Percentiles rank a stretch among this genome's conserved stretches.
phyloP scores from a whole-genome alignment of 306 rosid species.

The Spatholobus suberectus region DNA sequence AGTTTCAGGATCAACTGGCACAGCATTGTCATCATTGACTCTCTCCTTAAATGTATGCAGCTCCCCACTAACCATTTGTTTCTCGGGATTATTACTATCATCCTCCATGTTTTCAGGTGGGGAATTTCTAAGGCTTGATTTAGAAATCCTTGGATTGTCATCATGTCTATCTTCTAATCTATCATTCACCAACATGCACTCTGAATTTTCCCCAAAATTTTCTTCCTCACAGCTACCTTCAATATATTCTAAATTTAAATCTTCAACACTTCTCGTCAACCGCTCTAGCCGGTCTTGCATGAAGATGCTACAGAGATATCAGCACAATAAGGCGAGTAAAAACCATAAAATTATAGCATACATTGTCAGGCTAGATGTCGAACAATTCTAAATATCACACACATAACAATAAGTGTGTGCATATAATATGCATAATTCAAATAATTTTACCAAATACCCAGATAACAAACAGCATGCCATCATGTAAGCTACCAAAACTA shows the following conservation, averaged over 20 bases:
- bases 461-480: slow-evolving; percentile 25
- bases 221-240: slow-evolving; percentile 60
- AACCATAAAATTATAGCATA: slow-evolving; percentile 15
- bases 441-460: slow-evolving; percentile 14
- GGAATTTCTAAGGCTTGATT: slow-evolving; percentile 50
- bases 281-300: slow-evolving; percentile 94
- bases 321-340: slow-evolving; percentile 45
- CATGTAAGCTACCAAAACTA: slow-evolving; percentile 34
- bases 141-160: slow-evolving; percentile 50
- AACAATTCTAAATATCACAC: neutral
- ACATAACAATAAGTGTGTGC: neutral
- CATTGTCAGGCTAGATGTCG: slow-evolving; percentile 20
- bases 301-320: slow-evolving; percentile 81
- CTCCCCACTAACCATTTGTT: slow-evolving; percentile 52
- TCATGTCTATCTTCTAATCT: slow-evolving; percentile 50
- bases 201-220: slow-evolving; percentile 53
- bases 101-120: slow-evolving; percentile 40
- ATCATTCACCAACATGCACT: slow-evolving; percentile 47
- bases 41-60: slow-evolving; percentile 45
- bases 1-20: slow-evolving; percentile 55
- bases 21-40: slow-evolving; percentile 40
- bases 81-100: slow-evolving; percentile 44
- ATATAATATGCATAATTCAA: slow-evolving; percentile 9
- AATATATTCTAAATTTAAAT: slow-evolving; percentile 62
- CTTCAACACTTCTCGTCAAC: slow-evolving; percentile 68